phyloP scores from a whole-genome alignment of 352 stramenopile genomes.

The Phytophthora podocarpi region DNA sequence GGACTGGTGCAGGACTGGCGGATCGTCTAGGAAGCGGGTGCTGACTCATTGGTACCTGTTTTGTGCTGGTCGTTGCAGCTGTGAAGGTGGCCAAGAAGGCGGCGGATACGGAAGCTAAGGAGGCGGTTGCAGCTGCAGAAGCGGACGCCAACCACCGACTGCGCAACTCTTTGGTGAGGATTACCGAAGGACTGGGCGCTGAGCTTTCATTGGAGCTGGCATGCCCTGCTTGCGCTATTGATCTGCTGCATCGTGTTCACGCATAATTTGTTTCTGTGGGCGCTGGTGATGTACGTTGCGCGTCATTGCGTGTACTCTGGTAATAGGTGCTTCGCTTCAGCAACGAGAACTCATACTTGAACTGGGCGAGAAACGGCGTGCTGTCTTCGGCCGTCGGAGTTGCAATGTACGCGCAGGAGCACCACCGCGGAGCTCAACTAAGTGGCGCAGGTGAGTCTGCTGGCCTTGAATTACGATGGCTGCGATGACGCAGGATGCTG shows the following conservation, averaged over 20 bases:
- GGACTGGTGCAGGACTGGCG: not conserved
- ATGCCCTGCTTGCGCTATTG: too few species aligned
- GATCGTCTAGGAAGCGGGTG: too few species aligned
- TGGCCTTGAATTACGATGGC: not conserved
- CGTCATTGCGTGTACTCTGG: not conserved
- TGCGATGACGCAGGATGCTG: not conserved
- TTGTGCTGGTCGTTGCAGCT: conserved; percentile 4
- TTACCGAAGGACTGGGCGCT: not conserved
- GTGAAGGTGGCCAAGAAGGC: conserved; percentile 36
- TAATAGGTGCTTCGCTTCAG: conserved; percentile 78
- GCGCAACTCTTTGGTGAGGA: conserved; percentile 41
- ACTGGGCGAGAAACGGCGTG: conserved; percentile 87
- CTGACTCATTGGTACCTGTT: not conserved
- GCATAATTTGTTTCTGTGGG: not conserved
- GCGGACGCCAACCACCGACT: conserved; percentile 37
- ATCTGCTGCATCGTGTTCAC: conserved; percentile 20
- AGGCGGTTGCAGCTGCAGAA: conserved; percentile 25
- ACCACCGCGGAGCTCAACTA: conserved; percentile 84
- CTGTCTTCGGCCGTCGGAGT: conserved; percentile 82
- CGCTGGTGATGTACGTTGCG: not conserved
- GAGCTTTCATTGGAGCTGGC: not conserved
- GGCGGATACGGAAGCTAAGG: conserved; percentile 33
- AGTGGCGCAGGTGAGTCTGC: conserved; percentile 64
- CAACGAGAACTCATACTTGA: conserved; percentile 90
- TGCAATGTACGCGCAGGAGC: conserved; percentile 89